Base-by-base conservation (phyloP, 345 rosid species). In the Barbarea vulgaris region DNA sequence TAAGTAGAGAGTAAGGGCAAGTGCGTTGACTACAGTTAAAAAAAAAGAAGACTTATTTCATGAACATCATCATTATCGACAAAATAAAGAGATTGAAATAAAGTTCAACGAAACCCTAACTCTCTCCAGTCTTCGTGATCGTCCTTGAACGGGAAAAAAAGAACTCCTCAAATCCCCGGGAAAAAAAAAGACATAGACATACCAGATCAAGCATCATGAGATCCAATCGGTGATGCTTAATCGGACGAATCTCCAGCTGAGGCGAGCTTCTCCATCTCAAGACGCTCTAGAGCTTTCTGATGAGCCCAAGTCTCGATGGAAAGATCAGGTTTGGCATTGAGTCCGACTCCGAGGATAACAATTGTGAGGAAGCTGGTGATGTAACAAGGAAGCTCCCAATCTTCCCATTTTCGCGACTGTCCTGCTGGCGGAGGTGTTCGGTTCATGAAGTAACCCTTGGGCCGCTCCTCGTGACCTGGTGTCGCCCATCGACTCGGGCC, bases 311-410 rank as follows among this genome's bases (percentile, higher is more conserved):
- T 95, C 87, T 95, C 99, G 79, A 95, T 92, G 36, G 97, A 84
- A 69, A 95, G 97, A 89, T 95, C 98, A 62, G 98, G 98, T 82
- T 94, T 94, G 50, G 97, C 97, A 56, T 91, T 94, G 75, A 94
- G 95, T 3, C 99, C 98, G 4, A 95, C 99, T 5, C 99, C 99
- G 11, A 95, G 94, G 75, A 90, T 95, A 63, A 95, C 98, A 72
- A 95, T 81, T 41, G 99, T 82, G 74, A 95, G 88, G 85, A 92
- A 95, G 87, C 99, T 92, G 9, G 98, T 90, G 84, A 95, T 61
- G 85, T 95, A 95, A 88, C 98, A 92, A 21, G 99, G 99, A 2
- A 94, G 90, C 90, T 94, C 97, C 98, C 98, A 94, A 69, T 94
- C 98, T 74, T 94, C 98, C 97, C 98, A 95, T 53, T 90, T 87